Conservation (phyloP, 2,329 filamentous ascomycete genomes). For the Teratosphaeria zuluensis region DNA sequence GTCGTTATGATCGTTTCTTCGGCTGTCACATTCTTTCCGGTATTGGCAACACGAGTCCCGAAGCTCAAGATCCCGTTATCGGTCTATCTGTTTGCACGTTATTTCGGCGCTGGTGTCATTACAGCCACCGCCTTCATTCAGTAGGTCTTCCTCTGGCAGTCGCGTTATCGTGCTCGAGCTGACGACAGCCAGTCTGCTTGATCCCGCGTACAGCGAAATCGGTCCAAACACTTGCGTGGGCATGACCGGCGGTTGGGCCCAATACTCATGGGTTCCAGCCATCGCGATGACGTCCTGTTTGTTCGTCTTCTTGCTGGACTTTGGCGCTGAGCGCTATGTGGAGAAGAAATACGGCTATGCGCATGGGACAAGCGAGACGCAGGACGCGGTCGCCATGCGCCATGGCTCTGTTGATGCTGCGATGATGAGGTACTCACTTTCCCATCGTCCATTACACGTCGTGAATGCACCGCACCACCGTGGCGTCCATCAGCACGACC, state of each 20-base stretch:
- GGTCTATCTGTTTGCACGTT: conserved; percentile 39
- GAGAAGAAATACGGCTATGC: conserved; percentile 37
- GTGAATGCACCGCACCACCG: not conserved
- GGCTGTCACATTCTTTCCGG: conserved; percentile 36
- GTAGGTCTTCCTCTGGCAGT: conserved; percentile 9
- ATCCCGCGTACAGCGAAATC: conserved; percentile 22
- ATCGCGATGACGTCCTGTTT: conserved; percentile 41
- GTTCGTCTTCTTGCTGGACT: conserved; percentile 43
- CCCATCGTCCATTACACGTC: conserved; percentile 4
- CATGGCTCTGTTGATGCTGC: conserved; percentile 16
- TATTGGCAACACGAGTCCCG: conserved; percentile 32
- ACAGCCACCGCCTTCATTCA: conserved; percentile 40
- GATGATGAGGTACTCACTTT: conserved; percentile 12
- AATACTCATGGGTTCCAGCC: conserved; percentile 45
- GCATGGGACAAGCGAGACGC: conserved; percentile 17
- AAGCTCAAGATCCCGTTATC: conserved; percentile 33
- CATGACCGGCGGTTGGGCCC: conserved; percentile 43
- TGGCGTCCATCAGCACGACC: conserved; percentile 31
- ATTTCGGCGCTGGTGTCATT: conserved; percentile 40
- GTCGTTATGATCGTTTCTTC: conserved; percentile 35
- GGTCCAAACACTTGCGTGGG: conserved; percentile 40
- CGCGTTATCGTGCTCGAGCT: not conserved
- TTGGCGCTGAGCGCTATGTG: conserved; percentile 42
- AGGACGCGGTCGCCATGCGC: conserved; percentile 2
- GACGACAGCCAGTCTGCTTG: conserved; percentile 24